These are phyloP conservation scores for Passalora sequoiae DNA, from an alignment of 2,329 filamentous ascomycete species.

Conservation along the genomic window DNA sequence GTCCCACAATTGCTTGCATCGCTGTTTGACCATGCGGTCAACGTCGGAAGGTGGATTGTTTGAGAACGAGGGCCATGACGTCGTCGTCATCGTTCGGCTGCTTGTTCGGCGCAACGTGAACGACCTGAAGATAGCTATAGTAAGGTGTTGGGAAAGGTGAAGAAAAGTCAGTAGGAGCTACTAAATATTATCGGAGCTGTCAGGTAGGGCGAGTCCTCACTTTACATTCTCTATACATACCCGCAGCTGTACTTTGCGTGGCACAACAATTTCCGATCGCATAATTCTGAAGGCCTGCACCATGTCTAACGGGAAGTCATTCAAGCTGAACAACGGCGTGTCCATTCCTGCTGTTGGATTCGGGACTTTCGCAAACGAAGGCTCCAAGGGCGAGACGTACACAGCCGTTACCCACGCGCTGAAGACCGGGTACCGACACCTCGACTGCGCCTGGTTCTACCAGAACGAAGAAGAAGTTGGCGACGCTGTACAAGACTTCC, in stretches of 20 bases:
- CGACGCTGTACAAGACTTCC: slow-evolving; percentile 51
- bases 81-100: background rate
- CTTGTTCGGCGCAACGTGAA: slow-evolving; percentile 1
- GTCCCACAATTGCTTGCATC: slow-evolving; percentile 4
- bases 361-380: slow-evolving; percentile 64
- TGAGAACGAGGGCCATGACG: slow-evolving; percentile 4
- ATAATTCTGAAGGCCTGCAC: slow-evolving; percentile 16
- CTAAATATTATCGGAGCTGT: slow-evolving; percentile 6
- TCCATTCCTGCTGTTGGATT: slow-evolving; percentile 60
- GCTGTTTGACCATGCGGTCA: slow-evolving; percentile 11
- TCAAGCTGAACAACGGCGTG: slow-evolving; percentile 54
- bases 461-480: slow-evolving; percentile 52
- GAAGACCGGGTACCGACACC: slow-evolving; percentile 49
- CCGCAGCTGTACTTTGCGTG: background rate
- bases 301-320: slow-evolving; percentile 54
- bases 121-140: background rate
- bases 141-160: slow-evolving; percentile 5
- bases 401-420: slow-evolving; percentile 49
- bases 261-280: background rate
- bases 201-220: background rate
- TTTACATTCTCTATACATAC: slow-evolving; percentile 2
- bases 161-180: slow-evolving; percentile 8
- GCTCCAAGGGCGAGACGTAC: slow-evolving; percentile 55
- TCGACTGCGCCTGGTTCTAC: slow-evolving; percentile 55
- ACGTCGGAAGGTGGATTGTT: slow-evolving; percentile 10